Evolutionary conservation across 306 rosid genomes (phyloP).

Genomic region (Vigna nakashimae): DNA sequence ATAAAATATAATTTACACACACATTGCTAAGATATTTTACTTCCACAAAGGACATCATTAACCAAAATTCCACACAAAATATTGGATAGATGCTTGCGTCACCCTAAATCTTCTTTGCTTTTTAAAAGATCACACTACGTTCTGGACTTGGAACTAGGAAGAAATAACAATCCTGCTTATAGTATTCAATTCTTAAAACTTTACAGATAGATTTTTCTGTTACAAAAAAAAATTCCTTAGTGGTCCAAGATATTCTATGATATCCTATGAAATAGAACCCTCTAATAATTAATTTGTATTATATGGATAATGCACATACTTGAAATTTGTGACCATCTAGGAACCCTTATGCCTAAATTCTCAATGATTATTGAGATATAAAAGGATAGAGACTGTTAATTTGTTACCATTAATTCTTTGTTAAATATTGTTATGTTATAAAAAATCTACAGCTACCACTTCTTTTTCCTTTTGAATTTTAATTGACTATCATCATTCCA

Average conservation of each 20-base stretch:
- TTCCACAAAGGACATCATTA: neutral
- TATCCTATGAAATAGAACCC: no score
- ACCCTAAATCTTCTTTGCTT: slow-evolving; percentile 18
- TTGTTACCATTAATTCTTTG: no score
- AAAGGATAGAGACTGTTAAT: no score
- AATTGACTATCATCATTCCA: neutral
- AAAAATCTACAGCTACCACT: neutral
- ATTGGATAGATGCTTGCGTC: slow-evolving; percentile 12
- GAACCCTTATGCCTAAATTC: no score
- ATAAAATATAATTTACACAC: slow-evolving; percentile 1
- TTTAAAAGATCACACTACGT: neutral
- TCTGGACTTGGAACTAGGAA: neutral
- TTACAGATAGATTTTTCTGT: no score
- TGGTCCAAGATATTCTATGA: no score
- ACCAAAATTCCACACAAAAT: neutral
- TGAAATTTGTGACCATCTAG: no score
- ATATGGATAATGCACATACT: no score
- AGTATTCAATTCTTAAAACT: neutral
- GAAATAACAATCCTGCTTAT: neutral
- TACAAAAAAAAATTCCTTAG: no score
- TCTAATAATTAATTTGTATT: no score
- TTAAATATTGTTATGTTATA: neutral
- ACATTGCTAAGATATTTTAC: slow-evolving; percentile 26
- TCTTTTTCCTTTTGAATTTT: no score
- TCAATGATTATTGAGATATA: no score